Conservation (phyloP, 768 basidiomycete genomes). For the Podaxis sp. region DNA sequence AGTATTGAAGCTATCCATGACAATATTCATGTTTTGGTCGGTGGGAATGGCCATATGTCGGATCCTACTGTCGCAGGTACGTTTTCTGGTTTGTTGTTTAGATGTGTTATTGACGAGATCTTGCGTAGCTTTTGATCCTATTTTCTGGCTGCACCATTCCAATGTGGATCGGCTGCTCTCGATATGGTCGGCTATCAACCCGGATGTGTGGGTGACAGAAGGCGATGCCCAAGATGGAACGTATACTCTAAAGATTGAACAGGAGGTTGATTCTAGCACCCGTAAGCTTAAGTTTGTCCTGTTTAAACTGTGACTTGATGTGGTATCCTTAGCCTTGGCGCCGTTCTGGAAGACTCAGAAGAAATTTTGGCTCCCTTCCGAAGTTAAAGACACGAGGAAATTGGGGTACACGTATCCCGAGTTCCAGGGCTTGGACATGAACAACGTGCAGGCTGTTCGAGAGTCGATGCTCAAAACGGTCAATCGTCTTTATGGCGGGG, state of each 20-base stretch:
- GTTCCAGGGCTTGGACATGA: conserved; percentile 29
- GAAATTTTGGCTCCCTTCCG: conserved; percentile 33
- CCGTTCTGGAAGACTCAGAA: conserved; percentile 37
- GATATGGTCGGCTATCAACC: conserved; percentile 40
- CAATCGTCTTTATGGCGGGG: conserved; percentile 23
- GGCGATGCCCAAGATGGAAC: conserved; percentile 26
- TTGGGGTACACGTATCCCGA: conserved; percentile 45
- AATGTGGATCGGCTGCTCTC: conserved; percentile 45
- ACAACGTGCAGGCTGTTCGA: conserved; percentile 19
- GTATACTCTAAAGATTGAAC: conserved; percentile 23
- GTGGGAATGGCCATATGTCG: conserved; percentile 33
- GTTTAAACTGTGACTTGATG: not conserved
- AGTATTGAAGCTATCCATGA: conserved; percentile 21
- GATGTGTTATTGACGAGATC: not conserved
- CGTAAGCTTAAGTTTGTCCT: conserved; percentile 18
- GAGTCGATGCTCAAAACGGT: conserved; percentile 23
- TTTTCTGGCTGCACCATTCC: conserved; percentile 43
- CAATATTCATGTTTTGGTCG: conserved; percentile 31
- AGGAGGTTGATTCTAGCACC: conserved; percentile 20
- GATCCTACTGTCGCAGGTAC: conserved; percentile 30
- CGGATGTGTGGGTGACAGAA: conserved; percentile 28
- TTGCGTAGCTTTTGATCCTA: conserved; percentile 36
- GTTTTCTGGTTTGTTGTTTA: not conserved
- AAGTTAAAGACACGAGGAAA: conserved; percentile 16
- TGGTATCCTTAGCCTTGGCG: conserved; percentile 26